These are phyloP conservation scores for Phytophthora parvispora DNA, from an alignment of 352 stramenopile genomes.

Conservation along the genomic window DNA sequence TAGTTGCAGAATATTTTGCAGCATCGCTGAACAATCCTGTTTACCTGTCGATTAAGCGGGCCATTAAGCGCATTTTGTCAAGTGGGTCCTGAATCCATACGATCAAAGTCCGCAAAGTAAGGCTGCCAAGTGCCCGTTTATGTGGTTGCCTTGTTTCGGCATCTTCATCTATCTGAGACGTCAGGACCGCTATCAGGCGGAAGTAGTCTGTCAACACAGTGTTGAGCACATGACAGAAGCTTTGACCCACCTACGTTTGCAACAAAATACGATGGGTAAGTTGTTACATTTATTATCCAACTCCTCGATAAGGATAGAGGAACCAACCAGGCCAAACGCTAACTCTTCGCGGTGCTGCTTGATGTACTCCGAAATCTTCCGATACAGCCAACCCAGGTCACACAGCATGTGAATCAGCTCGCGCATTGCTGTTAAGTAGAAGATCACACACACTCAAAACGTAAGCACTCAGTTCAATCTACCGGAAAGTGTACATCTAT, in stretches of 20 bases:
- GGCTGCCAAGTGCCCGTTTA: slow-evolving; percentile 50
- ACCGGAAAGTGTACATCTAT: background rate
- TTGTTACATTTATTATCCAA: background rate
- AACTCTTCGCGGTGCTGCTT: slow-evolving; percentile 80
- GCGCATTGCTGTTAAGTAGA: slow-evolving; percentile 69
- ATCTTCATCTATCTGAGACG: slow-evolving; percentile 91
- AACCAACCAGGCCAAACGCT: slow-evolving; percentile 78
- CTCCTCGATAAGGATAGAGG: background rate
- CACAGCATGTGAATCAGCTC: slow-evolving; percentile 87
- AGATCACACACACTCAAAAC: slow-evolving; percentile 1
- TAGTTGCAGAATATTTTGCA: background rate
- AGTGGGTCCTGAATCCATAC: slow-evolving; percentile 93
- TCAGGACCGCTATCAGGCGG: slow-evolving; percentile 93
- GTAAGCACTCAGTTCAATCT: slow-evolving; percentile 7
- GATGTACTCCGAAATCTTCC: slow-evolving; percentile 86
- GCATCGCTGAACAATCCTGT: background rate
- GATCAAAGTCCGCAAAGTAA: slow-evolving; percentile 91
- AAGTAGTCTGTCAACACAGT: slow-evolving; percentile 95
- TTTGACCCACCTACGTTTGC: slow-evolving; percentile 77
- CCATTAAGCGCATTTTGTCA: slow-evolving; percentile 91
- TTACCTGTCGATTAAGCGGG: slow-evolving; percentile 89
- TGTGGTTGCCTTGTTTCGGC: slow-evolving; percentile 64
- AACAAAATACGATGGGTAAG: slow-evolving; percentile 20
- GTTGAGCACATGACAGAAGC: slow-evolving; percentile 93
- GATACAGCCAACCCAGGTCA: slow-evolving; percentile 93